These are phyloP conservation scores for Arabidopsis lyrata DNA, from an alignment of 441 rosid genomes.

Conservation along the genomic window DNA sequence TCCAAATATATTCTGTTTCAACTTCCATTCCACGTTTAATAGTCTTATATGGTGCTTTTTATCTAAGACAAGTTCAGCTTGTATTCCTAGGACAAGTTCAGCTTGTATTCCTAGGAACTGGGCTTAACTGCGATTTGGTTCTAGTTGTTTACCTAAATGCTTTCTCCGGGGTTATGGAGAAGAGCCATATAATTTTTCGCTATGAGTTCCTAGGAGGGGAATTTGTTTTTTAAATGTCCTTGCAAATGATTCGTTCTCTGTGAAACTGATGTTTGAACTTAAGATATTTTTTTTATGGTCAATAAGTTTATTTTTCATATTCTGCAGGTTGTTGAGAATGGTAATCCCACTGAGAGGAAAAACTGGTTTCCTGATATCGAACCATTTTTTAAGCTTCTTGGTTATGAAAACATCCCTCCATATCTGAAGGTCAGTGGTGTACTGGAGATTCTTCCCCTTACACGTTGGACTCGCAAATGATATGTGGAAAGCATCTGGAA, in stretches of 20 bases:
- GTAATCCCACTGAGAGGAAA: conserved; percentile 83
- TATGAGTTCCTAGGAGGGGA: neutral
- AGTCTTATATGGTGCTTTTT: neutral
- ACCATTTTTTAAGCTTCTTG: conserved; percentile 96
- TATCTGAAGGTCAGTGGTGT: conserved; percentile 76
- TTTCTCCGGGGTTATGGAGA: neutral
- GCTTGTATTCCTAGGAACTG: conserved; percentile 6
- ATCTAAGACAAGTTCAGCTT: neutral
- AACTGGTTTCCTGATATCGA: conserved; percentile 95
- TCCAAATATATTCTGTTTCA: conserved; percentile 24
- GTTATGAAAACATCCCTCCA: conserved; percentile 96
- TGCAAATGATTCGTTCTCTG: conserved; percentile 18
- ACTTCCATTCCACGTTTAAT: conserved; percentile 12
- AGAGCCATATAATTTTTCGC: neutral
- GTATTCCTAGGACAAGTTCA: neutral
- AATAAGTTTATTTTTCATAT: conserved; percentile 1
- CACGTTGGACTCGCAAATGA: conserved; percentile 10
- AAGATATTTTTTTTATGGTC: conserved; percentile 16
- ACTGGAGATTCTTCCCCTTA: conserved; percentile 33
- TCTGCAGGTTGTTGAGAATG: conserved; percentile 68
- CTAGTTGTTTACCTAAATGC: neutral
- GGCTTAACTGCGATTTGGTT: neutral
- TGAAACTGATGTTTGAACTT: conserved; percentile 16
- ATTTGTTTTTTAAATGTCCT: conserved; percentile 6
- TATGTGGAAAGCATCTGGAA: conserved; percentile 29